Evolutionary conservation across 768 basidiomycete genomes (phyloP).

Genomic region (Lactarius vividus): DNA sequence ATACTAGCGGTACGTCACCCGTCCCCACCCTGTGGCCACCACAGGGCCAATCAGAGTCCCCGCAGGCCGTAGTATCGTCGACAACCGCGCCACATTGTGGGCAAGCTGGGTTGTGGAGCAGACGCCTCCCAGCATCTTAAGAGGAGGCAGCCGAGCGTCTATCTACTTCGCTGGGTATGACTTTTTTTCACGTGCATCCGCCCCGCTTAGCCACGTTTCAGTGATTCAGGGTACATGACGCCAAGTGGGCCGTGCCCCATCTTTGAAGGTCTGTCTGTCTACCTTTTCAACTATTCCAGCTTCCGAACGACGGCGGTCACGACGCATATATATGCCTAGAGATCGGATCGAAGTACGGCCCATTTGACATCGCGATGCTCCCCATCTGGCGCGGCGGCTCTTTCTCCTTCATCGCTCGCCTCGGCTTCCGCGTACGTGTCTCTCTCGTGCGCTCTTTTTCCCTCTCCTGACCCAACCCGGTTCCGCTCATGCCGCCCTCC

Average conservation of each 20-base stretch:
- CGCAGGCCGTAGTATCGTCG: slow-evolving; percentile 37
- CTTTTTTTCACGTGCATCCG: neutral
- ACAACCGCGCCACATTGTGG: slow-evolving; percentile 40
- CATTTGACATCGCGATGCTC: slow-evolving; percentile 42
- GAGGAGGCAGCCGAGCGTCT: slow-evolving; percentile 22
- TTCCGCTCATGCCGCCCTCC: neutral
- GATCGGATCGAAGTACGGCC: slow-evolving; percentile 40
- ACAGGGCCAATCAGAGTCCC: neutral
- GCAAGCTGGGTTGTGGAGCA: slow-evolving; percentile 41
- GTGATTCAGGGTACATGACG: slow-evolving; percentile 42
- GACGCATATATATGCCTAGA: slow-evolving; percentile 29
- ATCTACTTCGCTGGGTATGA: slow-evolving; percentile 35
- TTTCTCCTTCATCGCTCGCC: slow-evolving; percentile 38
- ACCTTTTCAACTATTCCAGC: too few species aligned
- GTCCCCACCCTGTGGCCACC: neutral
- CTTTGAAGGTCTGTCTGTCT: slow-evolving; percentile 34
- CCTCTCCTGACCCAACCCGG: neutral
- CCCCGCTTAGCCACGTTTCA: slow-evolving; percentile 17
- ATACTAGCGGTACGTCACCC: slow-evolving; percentile 38
- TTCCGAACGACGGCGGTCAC: neutral
- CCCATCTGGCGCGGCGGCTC: slow-evolving; percentile 47
- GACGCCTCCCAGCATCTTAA: slow-evolving; percentile 16
- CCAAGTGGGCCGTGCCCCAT: slow-evolving; percentile 36
- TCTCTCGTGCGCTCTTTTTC: neutral
- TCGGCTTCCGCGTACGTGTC: slow-evolving; percentile 39